A percentile compares a stretch with the other conserved stretches of the same genome.
Conservation (phyloP, 2,329 filamentous ascomycete species). For the Fusarium heterosporum region DNA sequence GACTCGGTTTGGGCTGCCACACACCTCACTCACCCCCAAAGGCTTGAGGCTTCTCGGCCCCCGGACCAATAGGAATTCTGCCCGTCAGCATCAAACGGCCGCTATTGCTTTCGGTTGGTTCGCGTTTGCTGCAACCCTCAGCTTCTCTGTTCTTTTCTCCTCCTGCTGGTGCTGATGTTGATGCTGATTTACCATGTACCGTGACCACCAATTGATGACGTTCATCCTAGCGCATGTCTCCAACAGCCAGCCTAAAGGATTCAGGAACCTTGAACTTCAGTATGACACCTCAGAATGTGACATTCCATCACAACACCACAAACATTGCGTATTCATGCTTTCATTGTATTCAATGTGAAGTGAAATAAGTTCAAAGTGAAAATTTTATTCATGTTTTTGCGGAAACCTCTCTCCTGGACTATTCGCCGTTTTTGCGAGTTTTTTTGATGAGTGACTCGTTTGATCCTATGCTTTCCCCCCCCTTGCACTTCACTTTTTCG, state of each 20-base stretch:
- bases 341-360: conserved; percentile 21
- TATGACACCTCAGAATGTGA: conserved; percentile 24
- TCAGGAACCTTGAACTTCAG: conserved; percentile 31
- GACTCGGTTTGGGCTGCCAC: conserved; percentile 26
- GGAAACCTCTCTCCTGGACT: conserved; percentile 37
- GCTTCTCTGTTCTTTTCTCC: conserved; percentile 1
- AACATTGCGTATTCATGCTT: conserved; percentile 5
- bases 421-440: conserved; percentile 46
- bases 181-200: background rate
- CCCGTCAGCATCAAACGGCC: conserved; percentile 30
- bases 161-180: background rate
- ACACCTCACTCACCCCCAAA: conserved; percentile 1
- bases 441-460: conserved; percentile 39
- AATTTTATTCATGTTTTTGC: conserved; percentile 48
- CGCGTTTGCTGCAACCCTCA: conserved; percentile 20
- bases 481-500: conserved; percentile 12
- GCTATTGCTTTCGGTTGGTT: conserved; percentile 22
- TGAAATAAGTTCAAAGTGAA: conserved; percentile 13
- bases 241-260: background rate
- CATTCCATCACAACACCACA: conserved; percentile 20
- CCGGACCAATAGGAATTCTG: conserved; percentile 22
- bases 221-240: conserved; percentile 36
- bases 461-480: conserved; percentile 33
- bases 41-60: conserved; percentile 16
- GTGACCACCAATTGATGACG: conserved; percentile 21